These are phyloP conservation scores for Oropetium thomaeum DNA, from an alignment of 176 grass and related monocot species.

Conservation along the genomic window DNA sequence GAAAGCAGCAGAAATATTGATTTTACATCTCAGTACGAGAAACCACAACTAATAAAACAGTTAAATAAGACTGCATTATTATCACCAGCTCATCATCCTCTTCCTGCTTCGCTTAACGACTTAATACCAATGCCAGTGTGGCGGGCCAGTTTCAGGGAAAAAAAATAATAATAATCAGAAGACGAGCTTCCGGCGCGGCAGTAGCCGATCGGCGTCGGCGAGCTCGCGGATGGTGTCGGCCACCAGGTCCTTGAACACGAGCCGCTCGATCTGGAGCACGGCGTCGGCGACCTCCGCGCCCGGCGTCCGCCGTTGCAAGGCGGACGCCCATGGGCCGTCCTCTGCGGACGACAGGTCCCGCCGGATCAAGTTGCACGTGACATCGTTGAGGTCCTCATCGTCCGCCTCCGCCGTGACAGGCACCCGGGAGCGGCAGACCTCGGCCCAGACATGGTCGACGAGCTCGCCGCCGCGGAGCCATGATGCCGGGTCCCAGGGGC, in stretches of 20 bases:
- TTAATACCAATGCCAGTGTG: too few species aligned
- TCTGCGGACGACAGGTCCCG: conserved; percentile 46
- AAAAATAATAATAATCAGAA: too few species aligned
- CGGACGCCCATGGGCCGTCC: conserved; percentile 31
- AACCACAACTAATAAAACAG: not conserved
- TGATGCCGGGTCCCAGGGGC: conserved; percentile 47
- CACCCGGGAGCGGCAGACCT: conserved; percentile 42
- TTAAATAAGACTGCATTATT: not conserved
- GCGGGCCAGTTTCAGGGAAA: not conserved
- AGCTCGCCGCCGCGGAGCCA: conserved; percentile 32
- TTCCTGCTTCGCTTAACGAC: not conserved
- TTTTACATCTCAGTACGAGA: conserved; percentile 30
- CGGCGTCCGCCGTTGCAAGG: not conserved
- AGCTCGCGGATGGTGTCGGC: conserved; percentile 86
- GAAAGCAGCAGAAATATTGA: not conserved
- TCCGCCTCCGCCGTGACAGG: not conserved
- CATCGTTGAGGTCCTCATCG: conserved; percentile 42
- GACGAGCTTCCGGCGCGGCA: conserved; percentile 77
- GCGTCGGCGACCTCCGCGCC: conserved; percentile 47
- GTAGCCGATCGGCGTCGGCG: conserved; percentile 27
- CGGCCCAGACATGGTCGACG: conserved; percentile 47
- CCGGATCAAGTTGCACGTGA: conserved; percentile 48
- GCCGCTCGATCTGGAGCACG: conserved; percentile 75
- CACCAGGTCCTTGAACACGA: conserved; percentile 86
- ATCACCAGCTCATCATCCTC: not conserved